Percentiles rank a stretch among this genome's conserved stretches.
These are phyloP conservation scores for Boletus barrowsii DNA, from an alignment of 768 basidiomycete genomes.

Conservation along the genomic window DNA sequence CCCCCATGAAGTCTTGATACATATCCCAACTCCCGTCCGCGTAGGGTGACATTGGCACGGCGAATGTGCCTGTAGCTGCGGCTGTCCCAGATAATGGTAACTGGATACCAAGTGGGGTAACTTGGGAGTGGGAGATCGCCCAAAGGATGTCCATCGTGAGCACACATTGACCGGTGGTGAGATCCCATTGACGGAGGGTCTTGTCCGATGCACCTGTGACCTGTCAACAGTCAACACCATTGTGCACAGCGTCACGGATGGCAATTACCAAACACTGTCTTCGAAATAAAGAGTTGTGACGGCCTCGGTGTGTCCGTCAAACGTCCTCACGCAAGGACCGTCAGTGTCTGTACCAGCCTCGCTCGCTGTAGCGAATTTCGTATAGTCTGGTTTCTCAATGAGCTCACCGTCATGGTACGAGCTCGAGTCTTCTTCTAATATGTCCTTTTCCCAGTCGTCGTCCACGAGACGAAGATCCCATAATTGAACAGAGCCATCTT, in stretches of 20 bases:
- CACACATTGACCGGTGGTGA: conserved; percentile 95
- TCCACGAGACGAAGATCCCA: conserved; percentile 92
- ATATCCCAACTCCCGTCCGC: conserved; percentile 89
- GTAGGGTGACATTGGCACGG: too few relatives aligned
- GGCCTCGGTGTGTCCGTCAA: conserved; percentile 91
- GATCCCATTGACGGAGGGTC: conserved; percentile 97
- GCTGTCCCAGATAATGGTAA: conserved; percentile 51
- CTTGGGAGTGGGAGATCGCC: conserved; percentile 91
- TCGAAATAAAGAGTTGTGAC: conserved; percentile 96
- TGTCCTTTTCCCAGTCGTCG: conserved; percentile 57
- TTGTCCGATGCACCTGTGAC: conserved; percentile 98
- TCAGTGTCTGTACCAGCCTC: conserved; percentile 46
- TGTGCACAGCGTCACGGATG: background rate
- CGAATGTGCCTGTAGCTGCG: too few relatives aligned
- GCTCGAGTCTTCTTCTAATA: conserved; percentile 59
- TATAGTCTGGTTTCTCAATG: conserved; percentile 38
- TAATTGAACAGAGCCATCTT: conserved; percentile 78
- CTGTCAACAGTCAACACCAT: conserved; percentile 40
- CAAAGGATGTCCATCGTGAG: conserved; percentile 99
- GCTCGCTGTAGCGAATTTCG: conserved; percentile 38
- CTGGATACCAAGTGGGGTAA: conserved; percentile 37
- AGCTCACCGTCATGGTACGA: conserved; percentile 33
- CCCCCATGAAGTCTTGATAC: conserved; percentile 97
- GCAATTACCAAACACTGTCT: conserved; percentile 78
- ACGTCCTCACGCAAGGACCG: conserved; percentile 56